Evolutionary conservation across 768 basidiomycete species (phyloP).

Genomic region (Lepiota subincarnata): DNA sequence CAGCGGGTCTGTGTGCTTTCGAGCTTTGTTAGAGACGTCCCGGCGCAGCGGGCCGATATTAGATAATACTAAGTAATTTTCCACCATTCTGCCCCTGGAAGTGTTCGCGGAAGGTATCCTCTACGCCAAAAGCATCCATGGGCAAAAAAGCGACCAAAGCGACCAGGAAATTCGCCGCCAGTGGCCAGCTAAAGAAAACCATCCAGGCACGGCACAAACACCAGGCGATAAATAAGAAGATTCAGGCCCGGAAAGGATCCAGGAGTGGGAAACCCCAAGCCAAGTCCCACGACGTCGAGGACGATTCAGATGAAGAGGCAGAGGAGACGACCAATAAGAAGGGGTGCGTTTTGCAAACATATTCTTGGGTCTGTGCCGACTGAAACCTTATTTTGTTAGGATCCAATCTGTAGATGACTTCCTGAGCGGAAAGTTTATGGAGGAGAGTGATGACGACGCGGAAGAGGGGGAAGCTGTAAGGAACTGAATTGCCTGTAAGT

Average conservation of each 20-base stretch:
- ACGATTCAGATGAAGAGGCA: constrained; percentile 31
- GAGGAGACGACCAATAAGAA: constrained; percentile 20
- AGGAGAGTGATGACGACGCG: constrained; percentile 48
- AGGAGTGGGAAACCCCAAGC: constrained; percentile 29
- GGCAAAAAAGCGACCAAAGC: constrained; percentile 63
- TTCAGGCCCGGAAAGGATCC: constrained; percentile 52
- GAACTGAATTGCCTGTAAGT: neutral
- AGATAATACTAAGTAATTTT: constrained; percentile 3
- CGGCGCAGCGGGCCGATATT: neutral
- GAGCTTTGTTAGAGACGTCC: neutral
- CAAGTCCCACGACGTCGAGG: constrained; percentile 27
- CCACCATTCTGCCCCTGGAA: too few species aligned
- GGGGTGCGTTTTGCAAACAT: neutral
- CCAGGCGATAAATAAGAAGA: constrained; percentile 70
- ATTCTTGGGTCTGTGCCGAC: neutral
- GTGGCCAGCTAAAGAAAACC: constrained; percentile 82
- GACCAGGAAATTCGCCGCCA: constrained; percentile 82
- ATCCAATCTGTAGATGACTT: constrained; percentile 76
- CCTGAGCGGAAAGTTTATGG: constrained; percentile 70
- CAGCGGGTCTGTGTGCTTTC: neutral
- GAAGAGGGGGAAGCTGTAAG: constrained; percentile 24
- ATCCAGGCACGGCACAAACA: constrained; percentile 83
- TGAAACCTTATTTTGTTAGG: constrained; percentile 17
- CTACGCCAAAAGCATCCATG: constrained; percentile 22
- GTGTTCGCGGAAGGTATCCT: too few species aligned